Base-by-base conservation (phyloP, 1,284 basidiomycete species). In the Sporisorium exsertum region DNA sequence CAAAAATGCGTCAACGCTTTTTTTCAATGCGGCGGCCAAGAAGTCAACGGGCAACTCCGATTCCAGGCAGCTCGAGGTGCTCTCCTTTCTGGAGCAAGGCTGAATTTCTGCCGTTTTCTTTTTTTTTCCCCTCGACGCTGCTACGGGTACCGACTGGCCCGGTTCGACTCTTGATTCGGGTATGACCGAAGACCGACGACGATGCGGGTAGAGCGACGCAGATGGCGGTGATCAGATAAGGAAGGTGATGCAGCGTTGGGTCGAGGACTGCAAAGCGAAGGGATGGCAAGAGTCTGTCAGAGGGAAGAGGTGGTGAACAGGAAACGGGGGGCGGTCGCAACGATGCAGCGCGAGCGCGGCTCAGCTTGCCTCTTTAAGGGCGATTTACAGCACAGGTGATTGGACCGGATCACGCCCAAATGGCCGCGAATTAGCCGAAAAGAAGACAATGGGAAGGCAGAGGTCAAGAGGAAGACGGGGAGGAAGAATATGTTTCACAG, bases 21-120 rank as follows among this genome's bases (percentile, higher is more conserved):
- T 35, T 7, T 13, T 35, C 3, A 35, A n/a, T 20, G 46, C 46
- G 27, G 26, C 22, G 8, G 45, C 45, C 13, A 27, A 29, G 27
- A 47, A 6, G 46, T 16, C 12, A n/a, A 29, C 49, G 27, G 49
- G 5, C 49, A 50, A 50, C 49, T 32, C 49, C 49, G 49, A 18
- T 50, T 43, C 9, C 5, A 43, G n/a, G 40, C 18, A n/a, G 3
- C 40, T 13, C 40, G n/a, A 43, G 20, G 20, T 43, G n/a, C 40
- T 40, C n/a, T n/a, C n/a, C n/a, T n/a, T n/a, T n/a, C n/a, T n/a
- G n/a, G n/a, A n/a, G n/a, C n/a, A n/a, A n/a, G n/a, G n/a, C n/a
- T n/a, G n/a, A n/a, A 47, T 27, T 47, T 27, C 45, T 47, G 24
- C n/a, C 18, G 6, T 49, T 49, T 49, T 27, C 12, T 13, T 46